Conservation (phyloP, 1,139 yeast species). For the Casaregolazyma suthepensis region DNA sequence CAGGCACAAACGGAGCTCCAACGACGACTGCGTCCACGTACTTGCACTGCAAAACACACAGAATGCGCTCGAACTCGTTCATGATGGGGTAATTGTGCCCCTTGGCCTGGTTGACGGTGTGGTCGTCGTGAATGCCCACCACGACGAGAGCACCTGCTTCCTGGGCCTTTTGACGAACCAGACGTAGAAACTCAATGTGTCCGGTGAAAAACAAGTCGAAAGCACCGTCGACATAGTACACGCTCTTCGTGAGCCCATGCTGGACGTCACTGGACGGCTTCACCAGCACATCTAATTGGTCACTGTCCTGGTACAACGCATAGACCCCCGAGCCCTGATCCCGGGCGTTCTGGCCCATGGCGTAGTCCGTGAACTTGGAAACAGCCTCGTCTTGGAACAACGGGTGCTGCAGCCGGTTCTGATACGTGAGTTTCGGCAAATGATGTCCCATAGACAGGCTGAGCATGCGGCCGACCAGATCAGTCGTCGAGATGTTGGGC, state of each 20-base stretch:
- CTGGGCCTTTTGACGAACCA: conserved; percentile 34
- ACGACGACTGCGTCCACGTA: conserved; percentile 73
- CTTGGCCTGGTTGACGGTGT: conserved; percentile 49
- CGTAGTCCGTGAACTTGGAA: conserved; percentile 49
- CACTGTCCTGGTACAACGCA: conserved; percentile 16
- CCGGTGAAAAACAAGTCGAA: conserved; percentile 94
- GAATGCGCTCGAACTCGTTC: conserved; percentile 78
- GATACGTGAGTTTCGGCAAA: conserved; percentile 34
- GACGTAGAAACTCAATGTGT: conserved; percentile 65
- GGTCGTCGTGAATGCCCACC: conserved; percentile 68
- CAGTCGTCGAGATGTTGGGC: conserved; percentile 91
- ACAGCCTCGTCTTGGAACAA: conserved; percentile 23
- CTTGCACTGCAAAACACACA: conserved; percentile 82
- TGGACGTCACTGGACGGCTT: conserved; percentile 26
- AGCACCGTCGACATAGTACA: conserved; percentile 71
- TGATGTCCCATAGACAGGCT: conserved; percentile 53
- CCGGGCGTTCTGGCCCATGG: conserved; percentile 61
- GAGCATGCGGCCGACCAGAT: conserved; percentile 87
- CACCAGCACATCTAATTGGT: conserved; percentile 23
- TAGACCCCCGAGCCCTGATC: conserved; percentile 58
- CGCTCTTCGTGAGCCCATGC: conserved; percentile 20
- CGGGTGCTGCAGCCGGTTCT: conserved; percentile 19
- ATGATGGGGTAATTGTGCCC: conserved; percentile 76
- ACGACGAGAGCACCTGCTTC: conserved; percentile 42
- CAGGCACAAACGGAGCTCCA: conserved; percentile 59